A percentile compares a stretch with the other conserved stretches of the same genome.
These are phyloP conservation scores for Venturia oleaginea DNA, from an alignment of 2,329 filamentous ascomycete species.

Conservation along the genomic window DNA sequence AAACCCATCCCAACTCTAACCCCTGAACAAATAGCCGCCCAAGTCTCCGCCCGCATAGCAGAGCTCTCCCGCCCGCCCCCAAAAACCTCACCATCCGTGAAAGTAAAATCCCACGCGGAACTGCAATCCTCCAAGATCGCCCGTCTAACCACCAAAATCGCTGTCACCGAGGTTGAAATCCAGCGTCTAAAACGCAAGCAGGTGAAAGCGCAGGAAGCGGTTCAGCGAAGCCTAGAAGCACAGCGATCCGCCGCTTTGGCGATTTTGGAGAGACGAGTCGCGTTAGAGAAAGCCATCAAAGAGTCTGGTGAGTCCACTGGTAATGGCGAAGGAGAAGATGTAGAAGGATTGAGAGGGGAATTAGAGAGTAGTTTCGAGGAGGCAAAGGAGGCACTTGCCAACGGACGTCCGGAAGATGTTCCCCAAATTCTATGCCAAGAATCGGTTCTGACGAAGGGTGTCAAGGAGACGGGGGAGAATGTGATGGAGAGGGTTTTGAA, in stretches of 20 bases:
- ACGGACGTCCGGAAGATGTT: not conserved
- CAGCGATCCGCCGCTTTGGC: not conserved
- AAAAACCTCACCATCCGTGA: not conserved
- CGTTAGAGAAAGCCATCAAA: not conserved
- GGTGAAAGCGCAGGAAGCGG: not conserved
- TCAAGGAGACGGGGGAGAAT: not conserved
- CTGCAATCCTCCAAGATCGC: constrained; percentile 11
- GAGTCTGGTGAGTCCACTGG: not conserved
- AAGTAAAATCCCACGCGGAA: constrained; percentile 11
- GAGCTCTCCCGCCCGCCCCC: not conserved
- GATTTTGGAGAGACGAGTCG: not conserved
- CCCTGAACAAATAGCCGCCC: constrained; percentile 3
- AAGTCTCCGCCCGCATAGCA: constrained; percentile 11
- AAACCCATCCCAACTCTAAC: not conserved
- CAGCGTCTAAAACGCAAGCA: constrained; percentile 8
- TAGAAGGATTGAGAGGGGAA: not conserved
- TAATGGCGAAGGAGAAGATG: not conserved
- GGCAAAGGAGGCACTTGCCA: not conserved
- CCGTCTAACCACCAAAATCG: constrained; percentile 12
- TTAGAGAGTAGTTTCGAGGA: not conserved
- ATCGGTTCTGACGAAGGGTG: not conserved
- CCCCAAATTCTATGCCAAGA: not conserved
- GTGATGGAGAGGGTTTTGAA: not conserved
- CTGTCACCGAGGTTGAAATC: constrained; percentile 9
- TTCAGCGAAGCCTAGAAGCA: not conserved